These are phyloP conservation scores for Acaromyces ingoldii DNA, from an alignment of 1,284 basidiomycete genomes.

Conservation along the genomic window DNA sequence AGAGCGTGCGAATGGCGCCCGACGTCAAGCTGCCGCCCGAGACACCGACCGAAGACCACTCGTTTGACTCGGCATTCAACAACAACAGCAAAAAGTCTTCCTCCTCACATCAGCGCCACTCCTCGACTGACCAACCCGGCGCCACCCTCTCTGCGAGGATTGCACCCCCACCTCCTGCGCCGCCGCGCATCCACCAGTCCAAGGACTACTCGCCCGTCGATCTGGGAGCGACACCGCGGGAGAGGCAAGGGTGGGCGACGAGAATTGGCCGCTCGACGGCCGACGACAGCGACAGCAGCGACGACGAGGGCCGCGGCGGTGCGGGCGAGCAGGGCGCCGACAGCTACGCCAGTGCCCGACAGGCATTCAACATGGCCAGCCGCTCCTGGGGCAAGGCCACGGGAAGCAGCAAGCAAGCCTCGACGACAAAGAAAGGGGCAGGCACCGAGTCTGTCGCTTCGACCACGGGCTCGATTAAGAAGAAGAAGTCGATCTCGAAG, in stretches of 20 bases:
- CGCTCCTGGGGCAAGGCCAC: conserved; percentile 36
- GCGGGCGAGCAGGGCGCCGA: conserved; percentile 23
- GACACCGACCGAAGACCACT: conserved; percentile 20
- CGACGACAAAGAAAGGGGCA: not conserved
- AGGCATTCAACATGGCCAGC: conserved; percentile 40
- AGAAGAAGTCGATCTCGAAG: conserved; percentile 11
- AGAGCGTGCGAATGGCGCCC: conserved; percentile 47
- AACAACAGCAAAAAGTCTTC: not conserved
- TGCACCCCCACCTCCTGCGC: conserved; percentile 26
- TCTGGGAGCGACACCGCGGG: conserved; percentile 16
- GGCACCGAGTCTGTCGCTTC: not conserved
- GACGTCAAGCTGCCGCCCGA: conserved; percentile 43
- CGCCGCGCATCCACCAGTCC: conserved; percentile 20
- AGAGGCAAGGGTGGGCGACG: conserved; percentile 35
- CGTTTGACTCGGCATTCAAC: not conserved
- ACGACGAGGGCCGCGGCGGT: conserved; percentile 28
- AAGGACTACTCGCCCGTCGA: conserved; percentile 20
- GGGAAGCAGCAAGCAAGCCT: conserved; percentile 20
- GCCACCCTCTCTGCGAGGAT: conserved; percentile 20
- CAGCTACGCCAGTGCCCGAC: conserved; percentile 36
- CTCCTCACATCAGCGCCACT: not conserved
- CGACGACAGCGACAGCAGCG: conserved; percentile 22
- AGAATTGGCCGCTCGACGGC: conserved; percentile 22
- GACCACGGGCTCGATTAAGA: conserved; percentile 1
- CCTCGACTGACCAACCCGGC: not conserved